These are phyloP conservation scores for Anisodus tanguticus DNA, from an alignment of 257 asterid genomes.

Conservation along the genomic window DNA sequence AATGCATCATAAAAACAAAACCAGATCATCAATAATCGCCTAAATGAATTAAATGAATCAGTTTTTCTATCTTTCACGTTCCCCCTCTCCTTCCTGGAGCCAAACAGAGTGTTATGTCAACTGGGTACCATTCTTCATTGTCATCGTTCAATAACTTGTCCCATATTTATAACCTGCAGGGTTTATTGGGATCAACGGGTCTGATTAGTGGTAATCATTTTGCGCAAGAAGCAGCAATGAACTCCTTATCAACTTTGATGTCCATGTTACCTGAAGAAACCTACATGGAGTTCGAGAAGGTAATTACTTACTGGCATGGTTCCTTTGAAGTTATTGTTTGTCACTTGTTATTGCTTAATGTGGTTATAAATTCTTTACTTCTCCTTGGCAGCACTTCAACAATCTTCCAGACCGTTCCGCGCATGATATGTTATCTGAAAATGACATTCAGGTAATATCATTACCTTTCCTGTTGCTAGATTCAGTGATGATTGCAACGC, in stretches of 20 bases:
- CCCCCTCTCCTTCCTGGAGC: slow-evolving; percentile 16
- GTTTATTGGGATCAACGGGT: slow-evolving; percentile 72
- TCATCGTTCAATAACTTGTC: background rate
- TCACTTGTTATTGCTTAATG: slow-evolving; percentile 25
- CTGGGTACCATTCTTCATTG: background rate
- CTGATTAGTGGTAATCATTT: slow-evolving; percentile 67
- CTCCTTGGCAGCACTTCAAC: slow-evolving; percentile 66
- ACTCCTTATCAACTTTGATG: slow-evolving; percentile 82
- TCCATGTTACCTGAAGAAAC: slow-evolving; percentile 81
- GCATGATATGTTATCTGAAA: slow-evolving; percentile 73
- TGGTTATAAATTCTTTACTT: slow-evolving; percentile 27
- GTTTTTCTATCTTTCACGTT: background rate
- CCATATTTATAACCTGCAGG: slow-evolving; percentile 50
- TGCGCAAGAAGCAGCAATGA: slow-evolving; percentile 81
- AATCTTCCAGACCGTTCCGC: slow-evolving; percentile 73
- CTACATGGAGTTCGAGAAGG: slow-evolving; percentile 89
- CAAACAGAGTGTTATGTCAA: background rate
- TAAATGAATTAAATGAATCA: slow-evolving; percentile 6
- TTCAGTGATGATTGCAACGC: slow-evolving; percentile 5
- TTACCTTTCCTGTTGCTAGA: slow-evolving; percentile 12
- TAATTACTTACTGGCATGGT: slow-evolving; percentile 31
- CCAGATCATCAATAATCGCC: background rate
- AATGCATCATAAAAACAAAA: background rate
- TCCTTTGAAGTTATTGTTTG: slow-evolving; percentile 18
- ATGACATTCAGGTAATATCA: slow-evolving; percentile 78